Conservation (phyloP, 2,329 filamentous ascomycete species). For the Neurospora crassa region DNA sequence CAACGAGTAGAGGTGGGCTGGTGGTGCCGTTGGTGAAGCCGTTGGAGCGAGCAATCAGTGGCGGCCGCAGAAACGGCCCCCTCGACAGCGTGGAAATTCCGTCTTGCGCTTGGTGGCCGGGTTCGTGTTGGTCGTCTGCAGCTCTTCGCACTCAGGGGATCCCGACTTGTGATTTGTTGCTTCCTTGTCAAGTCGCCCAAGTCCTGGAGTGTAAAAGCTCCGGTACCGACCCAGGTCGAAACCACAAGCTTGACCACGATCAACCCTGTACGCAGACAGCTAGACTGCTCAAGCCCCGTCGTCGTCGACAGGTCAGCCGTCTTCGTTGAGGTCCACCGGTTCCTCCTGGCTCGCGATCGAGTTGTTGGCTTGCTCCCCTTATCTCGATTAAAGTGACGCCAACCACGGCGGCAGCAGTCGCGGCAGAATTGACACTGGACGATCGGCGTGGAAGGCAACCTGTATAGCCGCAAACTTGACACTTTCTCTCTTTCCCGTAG, state of each 20-base stretch:
- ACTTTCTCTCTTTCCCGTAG: neutral
- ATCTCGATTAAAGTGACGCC: neutral
- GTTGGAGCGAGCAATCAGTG: conserved; percentile 33
- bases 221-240: too few relatives aligned
- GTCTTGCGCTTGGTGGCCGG: conserved; percentile 3
- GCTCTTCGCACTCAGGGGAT: neutral
- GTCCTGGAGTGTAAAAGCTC: neutral
- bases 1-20: conserved; percentile 14
- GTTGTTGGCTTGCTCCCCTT: neutral
- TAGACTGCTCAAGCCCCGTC: neutral
- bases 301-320: neutral
- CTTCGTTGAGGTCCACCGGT: neutral
- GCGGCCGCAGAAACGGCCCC: conserved; percentile 39
- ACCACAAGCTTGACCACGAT: neutral
- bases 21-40: conserved; percentile 34
- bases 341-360: neutral
- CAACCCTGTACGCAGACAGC: neutral
- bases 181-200: neutral
- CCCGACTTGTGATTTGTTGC: neutral
- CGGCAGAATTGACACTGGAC: neutral
- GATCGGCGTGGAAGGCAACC: neutral
- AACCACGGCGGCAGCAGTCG: neutral
- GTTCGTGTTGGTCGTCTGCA: neutral
- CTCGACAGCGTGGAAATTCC: conserved; percentile 13
- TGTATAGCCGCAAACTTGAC: neutral